These are phyloP conservation scores for Cordyceps farinosa DNA, from an alignment of 2,329 filamentous ascomycete species.

Conservation along the genomic window DNA sequence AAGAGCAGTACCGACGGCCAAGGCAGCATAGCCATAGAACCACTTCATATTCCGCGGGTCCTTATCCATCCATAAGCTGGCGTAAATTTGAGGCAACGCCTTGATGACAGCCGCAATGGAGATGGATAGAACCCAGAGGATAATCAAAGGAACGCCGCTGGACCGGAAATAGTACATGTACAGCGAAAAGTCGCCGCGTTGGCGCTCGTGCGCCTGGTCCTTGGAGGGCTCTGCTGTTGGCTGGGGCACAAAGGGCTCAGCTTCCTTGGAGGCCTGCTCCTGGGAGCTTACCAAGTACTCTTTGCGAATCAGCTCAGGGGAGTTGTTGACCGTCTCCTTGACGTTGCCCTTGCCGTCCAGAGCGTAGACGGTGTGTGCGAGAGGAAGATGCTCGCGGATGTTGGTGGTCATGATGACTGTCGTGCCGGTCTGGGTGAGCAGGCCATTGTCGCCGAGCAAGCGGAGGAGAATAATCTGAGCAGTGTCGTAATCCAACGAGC, in stretches of 20 bases:
- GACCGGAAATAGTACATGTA: conserved; percentile 18
- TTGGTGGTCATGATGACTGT: conserved; percentile 21
- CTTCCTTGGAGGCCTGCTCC: conserved; percentile 2
- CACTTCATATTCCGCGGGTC: conserved; percentile 14
- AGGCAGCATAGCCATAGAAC: conserved; percentile 11
- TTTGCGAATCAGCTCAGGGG: conserved; percentile 10
- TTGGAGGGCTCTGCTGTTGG: conserved; percentile 6
- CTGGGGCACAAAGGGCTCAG: conserved; percentile 1
- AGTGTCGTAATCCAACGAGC: conserved; percentile 16
- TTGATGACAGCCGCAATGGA: not conserved
- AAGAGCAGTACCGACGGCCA: conserved; percentile 4
- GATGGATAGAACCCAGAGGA: conserved; percentile 3
- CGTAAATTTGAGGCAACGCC: conserved; percentile 13
- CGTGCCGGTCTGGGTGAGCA: conserved; percentile 20
- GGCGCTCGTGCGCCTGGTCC: conserved; percentile 4
- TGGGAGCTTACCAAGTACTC: conserved; percentile 10
- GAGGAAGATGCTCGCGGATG: conserved; percentile 14
- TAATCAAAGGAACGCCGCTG: not conserved
- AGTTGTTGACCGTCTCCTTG: conserved; percentile 12
- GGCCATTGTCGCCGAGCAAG: conserved; percentile 21
- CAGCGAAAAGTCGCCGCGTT: conserved; percentile 14
- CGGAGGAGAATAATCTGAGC: conserved; percentile 18
- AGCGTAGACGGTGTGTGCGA: conserved; percentile 15
- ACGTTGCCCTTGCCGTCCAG: conserved; percentile 11
- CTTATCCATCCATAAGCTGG: conserved; percentile 19